Percentiles rank a stretch among this genome's conserved stretches.
These are phyloP conservation scores for Russula lepida DNA, from an alignment of 768 basidiomycete species.

Conservation along the genomic window DNA sequence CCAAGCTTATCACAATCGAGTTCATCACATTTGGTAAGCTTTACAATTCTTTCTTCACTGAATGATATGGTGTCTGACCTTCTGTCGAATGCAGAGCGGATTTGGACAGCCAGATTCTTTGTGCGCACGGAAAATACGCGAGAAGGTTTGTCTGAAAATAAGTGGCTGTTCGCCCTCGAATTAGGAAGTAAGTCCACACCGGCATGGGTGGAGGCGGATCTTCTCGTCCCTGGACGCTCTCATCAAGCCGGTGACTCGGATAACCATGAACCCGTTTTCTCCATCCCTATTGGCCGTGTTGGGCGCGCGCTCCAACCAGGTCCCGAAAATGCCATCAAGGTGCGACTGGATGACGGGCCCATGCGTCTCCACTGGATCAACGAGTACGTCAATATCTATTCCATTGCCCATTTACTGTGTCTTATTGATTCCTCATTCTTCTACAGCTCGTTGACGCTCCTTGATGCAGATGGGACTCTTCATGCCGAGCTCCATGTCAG, in stretches of 20 bases:
- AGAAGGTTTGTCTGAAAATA: conserved; percentile 5
- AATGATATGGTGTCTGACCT: neutral
- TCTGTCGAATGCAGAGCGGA: conserved; percentile 34
- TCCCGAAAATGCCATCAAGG: neutral
- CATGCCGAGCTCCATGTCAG: conserved; percentile 7
- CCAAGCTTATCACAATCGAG: conserved; percentile 46
- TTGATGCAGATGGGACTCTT: conserved; percentile 23
- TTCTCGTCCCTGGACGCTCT: conserved; percentile 33
- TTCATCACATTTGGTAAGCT: conserved; percentile 52
- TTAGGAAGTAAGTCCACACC: conserved; percentile 50
- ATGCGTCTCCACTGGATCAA: conserved; percentile 10
- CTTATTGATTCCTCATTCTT: neutral
- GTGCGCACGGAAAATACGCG: conserved; percentile 11
- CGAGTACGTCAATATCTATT: conserved; percentile 34
- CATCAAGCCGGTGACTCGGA: neutral
- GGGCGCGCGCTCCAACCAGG: conserved; percentile 1
- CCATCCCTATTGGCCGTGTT: neutral
- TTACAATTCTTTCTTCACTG: neutral
- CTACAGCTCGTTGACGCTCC: conserved; percentile 22
- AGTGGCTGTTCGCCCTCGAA: conserved; percentile 40
- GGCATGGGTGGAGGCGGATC: conserved; percentile 45
- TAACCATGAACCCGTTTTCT: neutral
- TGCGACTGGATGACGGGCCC: conserved; percentile 3
- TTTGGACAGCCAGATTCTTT: conserved; percentile 47
- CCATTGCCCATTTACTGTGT: neutral